phyloP scores from a whole-genome alignment of 345 rosid species.

The Rhodamnia argentea region DNA sequence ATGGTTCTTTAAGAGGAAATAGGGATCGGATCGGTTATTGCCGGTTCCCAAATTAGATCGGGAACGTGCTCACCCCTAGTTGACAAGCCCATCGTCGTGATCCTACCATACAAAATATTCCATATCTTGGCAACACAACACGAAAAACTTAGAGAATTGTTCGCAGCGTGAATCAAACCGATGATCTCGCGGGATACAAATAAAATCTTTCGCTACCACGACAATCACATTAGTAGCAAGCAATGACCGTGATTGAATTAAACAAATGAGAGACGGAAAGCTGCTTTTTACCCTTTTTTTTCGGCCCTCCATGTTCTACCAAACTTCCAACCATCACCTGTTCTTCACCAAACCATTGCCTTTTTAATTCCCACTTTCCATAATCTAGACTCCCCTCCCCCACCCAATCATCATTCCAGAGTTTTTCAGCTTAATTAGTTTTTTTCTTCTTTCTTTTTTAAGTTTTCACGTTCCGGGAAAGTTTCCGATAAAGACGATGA shows the following conservation, averaged over 20 bases:
- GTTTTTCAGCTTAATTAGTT: not conserved
- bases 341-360: not conserved
- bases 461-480: not conserved
- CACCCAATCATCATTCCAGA: not conserved
- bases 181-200: not conserved
- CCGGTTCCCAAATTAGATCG: fast-evolving
- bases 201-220: not conserved
- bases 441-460: not conserved
- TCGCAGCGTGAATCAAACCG: not conserved
- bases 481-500: not conserved
- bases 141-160: not conserved
- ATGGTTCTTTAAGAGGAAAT: too few relatives aligned
- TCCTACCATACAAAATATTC: not conserved
- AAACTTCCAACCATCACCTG: not conserved
- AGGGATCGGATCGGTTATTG: fast-evolving
- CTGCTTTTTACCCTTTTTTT: not conserved
- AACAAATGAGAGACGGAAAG: not conserved
- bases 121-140: not conserved
- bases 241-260: not conserved
- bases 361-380: not conserved
- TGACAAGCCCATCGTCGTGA: not conserved
- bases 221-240: not conserved
- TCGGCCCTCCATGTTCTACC: not conserved
- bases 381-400: not conserved
- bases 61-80: fast-evolving